A percentile compares a stretch with the other conserved stretches of the same genome.
These are phyloP conservation scores for Phascolomyces articulosus DNA, from an alignment of 371 early-diverging fungal species.

Conservation along the genomic window DNA sequence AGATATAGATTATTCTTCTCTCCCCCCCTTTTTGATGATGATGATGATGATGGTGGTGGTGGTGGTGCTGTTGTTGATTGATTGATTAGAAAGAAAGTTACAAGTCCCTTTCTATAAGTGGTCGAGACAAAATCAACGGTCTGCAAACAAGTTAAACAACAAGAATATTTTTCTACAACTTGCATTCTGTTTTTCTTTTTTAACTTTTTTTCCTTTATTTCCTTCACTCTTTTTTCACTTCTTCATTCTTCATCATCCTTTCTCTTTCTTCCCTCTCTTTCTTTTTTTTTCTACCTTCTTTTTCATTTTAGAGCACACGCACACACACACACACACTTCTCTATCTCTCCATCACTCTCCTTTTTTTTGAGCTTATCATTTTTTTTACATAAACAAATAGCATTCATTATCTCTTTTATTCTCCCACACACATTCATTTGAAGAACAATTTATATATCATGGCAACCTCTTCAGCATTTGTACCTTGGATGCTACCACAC, in stretches of 20 bases:
- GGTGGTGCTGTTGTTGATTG: no score
- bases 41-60: no score
- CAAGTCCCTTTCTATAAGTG: no score
- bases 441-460: background rate
- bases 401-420: background rate
- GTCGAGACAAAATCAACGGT: constrained; percentile 1
- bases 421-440: constrained; percentile 1
- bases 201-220: constrained; percentile 1
- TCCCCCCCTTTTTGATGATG: no score
- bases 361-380: constrained; percentile 9
- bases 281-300: constrained; percentile 6
- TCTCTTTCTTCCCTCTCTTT: constrained; percentile 10
- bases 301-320: background rate
- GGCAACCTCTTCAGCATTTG: constrained; percentile 9
- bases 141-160: constrained; percentile 6
- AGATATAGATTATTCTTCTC: no score
- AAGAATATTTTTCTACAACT: constrained; percentile 12
- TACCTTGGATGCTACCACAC: constrained; percentile 12
- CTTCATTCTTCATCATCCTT: constrained; percentile 8
- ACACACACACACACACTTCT: background rate
- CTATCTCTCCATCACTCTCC: constrained; percentile 2
- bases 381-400: background rate
- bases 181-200: constrained; percentile 9
- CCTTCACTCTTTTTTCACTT: constrained; percentile 15
- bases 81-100: no score